phyloP scores from a whole-genome alignment of 1,139 yeast genomes.

The Maudiozyma humilis region DNA sequence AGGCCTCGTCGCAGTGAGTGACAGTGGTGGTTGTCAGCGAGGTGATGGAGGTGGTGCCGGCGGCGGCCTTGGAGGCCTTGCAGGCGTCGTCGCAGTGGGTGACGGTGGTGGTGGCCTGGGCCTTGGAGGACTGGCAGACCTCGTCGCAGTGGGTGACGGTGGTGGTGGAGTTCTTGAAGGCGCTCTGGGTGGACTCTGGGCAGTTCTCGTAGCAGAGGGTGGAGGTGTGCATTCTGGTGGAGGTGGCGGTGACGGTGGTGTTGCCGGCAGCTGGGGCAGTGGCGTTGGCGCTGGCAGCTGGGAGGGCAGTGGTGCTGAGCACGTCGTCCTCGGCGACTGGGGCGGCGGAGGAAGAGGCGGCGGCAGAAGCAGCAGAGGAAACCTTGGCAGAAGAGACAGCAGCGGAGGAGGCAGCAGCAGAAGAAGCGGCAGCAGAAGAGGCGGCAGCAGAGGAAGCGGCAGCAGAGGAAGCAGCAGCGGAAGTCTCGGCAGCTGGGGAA shows the following conservation, averaged over 20 bases:
- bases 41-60: conserved; percentile 4
- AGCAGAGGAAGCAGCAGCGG: neutral
- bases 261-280: neutral
- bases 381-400: neutral
- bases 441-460: conserved; percentile 2
- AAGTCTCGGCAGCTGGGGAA: neutral
- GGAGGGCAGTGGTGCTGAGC: neutral
- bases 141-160: conserved; percentile 5
- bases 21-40: conserved; percentile 1
- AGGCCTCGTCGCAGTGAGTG: conserved; percentile 12
- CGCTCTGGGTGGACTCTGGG: too few species aligned
- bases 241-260: conserved; percentile 2
- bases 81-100: conserved; percentile 13
- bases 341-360: neutral
- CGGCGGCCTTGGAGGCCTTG: conserved; percentile 9
- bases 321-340: neutral
- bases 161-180: neutral
- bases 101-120: conserved; percentile 2
- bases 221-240: conserved; percentile 3
- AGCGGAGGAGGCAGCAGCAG: conserved; percentile 4
- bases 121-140: conserved; percentile 2
- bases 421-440: conserved; percentile 3
- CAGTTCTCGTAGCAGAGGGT: conserved; percentile 7
- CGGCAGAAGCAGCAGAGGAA: neutral
- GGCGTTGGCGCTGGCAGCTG: neutral